A percentile compares a stretch with the other conserved stretches of the same genome.
These are phyloP conservation scores for Buddleja alternifolia DNA, from an alignment of 257 asterid genomes.

Conservation along the genomic window DNA sequence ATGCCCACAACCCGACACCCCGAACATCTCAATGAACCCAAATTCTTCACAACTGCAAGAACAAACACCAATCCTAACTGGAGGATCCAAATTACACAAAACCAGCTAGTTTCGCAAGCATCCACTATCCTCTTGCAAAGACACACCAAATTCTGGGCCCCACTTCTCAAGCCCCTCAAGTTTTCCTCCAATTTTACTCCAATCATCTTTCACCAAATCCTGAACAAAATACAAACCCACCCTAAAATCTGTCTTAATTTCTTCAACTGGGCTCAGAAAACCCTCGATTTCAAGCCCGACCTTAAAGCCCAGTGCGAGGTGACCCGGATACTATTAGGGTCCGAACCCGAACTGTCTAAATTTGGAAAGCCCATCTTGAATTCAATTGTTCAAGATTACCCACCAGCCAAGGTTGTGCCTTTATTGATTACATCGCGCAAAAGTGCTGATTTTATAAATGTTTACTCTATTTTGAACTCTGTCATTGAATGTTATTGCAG, in stretches of 20 bases:
- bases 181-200: slow-evolving; percentile 55
- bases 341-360: slow-evolving; percentile 51
- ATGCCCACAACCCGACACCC: slow-evolving; percentile 29
- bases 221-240: slow-evolving; percentile 47
- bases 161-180: slow-evolving; percentile 61
- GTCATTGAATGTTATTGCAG: slow-evolving; percentile 58
- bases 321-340: slow-evolving; percentile 50
- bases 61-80: slow-evolving; percentile 41
- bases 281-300: slow-evolving; percentile 67
- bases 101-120: slow-evolving; percentile 61
- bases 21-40: slow-evolving; percentile 15
- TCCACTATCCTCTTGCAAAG: slow-evolving; percentile 70
- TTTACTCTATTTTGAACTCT: slow-evolving; percentile 45
- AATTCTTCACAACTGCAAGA: slow-evolving; percentile 37
- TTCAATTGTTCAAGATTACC: slow-evolving; percentile 50
- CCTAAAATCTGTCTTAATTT: slow-evolving; percentile 62
- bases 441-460: slow-evolving; percentile 30
- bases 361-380: slow-evolving; percentile 59
- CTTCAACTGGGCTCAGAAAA: slow-evolving; percentile 66
- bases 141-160: slow-evolving; percentile 64
- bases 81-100: slow-evolving; percentile 58
- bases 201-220: slow-evolving; percentile 58
- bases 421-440: slow-evolving; percentile 42
- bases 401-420: slow-evolving; percentile 51
- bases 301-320: slow-evolving; percentile 50